Conservation (phyloP, 2,329 filamentous ascomycete species). For the Leptographium wingfieldii region DNA sequence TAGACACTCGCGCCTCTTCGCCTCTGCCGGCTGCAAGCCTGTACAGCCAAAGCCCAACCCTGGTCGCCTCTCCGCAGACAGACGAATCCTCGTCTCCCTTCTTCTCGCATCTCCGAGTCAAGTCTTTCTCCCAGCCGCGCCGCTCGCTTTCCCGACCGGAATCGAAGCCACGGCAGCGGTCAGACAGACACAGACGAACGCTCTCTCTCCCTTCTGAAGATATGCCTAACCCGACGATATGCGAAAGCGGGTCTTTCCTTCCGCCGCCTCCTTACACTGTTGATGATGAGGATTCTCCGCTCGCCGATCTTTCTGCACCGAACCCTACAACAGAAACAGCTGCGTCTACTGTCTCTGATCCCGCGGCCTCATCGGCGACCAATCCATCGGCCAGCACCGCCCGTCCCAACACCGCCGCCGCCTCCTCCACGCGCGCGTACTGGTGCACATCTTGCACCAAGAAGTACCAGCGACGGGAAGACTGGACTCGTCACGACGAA, state of each 20-base stretch:
- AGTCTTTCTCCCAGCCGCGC: constrained; percentile 22
- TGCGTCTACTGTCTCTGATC: background rate
- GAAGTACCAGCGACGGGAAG: constrained; percentile 54
- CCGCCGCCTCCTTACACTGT: background rate
- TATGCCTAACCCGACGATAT: background rate
- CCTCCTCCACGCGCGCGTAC: constrained; percentile 30
- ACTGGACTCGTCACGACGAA: constrained; percentile 59
- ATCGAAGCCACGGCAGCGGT: background rate
- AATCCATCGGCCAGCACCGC: background rate
- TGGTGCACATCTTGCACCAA: constrained; percentile 50
- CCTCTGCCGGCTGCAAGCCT: background rate
- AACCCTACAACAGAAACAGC: background rate
- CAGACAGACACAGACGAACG: background rate
- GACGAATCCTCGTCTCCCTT: constrained; percentile 35
- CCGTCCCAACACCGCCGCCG: constrained; percentile 7
- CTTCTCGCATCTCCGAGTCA: constrained; percentile 29
- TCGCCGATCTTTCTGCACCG: background rate
- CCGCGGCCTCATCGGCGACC: background rate
- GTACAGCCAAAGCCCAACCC: background rate
- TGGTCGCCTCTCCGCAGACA: constrained; percentile 3
- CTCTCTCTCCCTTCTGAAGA: constrained; percentile 15
- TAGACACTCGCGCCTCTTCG: background rate
- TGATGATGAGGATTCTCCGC: background rate
- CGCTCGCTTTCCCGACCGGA: background rate
- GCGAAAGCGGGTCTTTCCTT: background rate